Base-by-base conservation (phyloP, 495 filamentous ascomycete genomes). In the Patellaria atrata region DNA sequence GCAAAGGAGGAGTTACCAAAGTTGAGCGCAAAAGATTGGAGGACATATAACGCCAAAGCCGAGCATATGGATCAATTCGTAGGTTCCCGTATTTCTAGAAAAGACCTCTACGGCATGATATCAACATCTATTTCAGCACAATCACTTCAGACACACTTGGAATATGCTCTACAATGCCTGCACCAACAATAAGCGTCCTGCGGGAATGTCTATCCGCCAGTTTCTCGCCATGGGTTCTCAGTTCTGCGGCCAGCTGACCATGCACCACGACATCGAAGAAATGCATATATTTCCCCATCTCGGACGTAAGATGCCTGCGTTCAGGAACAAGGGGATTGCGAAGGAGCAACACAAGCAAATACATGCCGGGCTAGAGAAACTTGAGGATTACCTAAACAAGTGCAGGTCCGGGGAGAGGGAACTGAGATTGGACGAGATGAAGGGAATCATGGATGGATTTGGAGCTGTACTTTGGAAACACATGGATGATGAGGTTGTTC, bases 251-350 rank as follows among this genome's bases (percentile, higher is more conserved):
- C 71, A 79, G 35, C 69, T 94, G 2, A 64, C 72, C 21, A 58
- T 73, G 35, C 85, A 94, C 63, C 85, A 94, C 58, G 57, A 51
- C 22, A 86, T 93, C 44, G 85, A 94, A 55, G 86, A 94, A 53
- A 61, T 63, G 15, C 73, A 85, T 47, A 63, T 94, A 24, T 89
- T 89, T 54, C 85, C 85, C 11, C 39, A 77, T 3, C 65, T 94
- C 8, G 82, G 77, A 15, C 58, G 55, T 29, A 74, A 70, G 43
- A 93, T 93, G 85, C 80, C 86, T 5, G 75, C 76, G 32, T 94
- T 93, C 50, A 58, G 56, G 17, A 62, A 67, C 23, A 68, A 74
- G 18, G 58, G 72, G 14, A 68, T 82, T 52, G 53, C 92, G 25
- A 49, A 87, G 27, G 62, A 56, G n/a, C 84, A 94, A 58, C 86